A percentile compares a stretch with the other conserved stretches of the same genome.
Evolutionary conservation across 768 basidiomycete species (phyloP).

Genomic region (Psilocybe cyanescens): DNA sequence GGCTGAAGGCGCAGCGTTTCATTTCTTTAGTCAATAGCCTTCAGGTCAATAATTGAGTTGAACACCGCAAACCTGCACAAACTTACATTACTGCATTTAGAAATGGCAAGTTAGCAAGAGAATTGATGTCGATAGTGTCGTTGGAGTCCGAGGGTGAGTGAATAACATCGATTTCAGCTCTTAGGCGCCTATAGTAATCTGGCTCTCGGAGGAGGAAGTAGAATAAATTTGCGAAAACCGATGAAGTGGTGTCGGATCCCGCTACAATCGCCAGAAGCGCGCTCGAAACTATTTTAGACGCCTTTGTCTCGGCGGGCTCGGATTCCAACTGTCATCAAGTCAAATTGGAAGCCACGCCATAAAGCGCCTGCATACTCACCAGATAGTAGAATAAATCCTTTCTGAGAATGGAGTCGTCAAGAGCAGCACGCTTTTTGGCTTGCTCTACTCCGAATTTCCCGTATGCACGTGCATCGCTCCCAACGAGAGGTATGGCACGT

Average conservation of each 20-base stretch:
- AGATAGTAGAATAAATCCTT: slow-evolving; percentile 34
- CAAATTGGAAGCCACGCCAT: background rate
- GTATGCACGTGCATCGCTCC: slow-evolving; percentile 16
- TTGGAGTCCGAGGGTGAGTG: slow-evolving; percentile 16
- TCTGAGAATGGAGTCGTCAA: slow-evolving; percentile 10
- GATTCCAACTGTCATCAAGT: slow-evolving; percentile 13
- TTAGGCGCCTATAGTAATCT: slow-evolving; percentile 25
- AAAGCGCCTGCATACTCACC: slow-evolving; percentile 14
- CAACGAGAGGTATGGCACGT: slow-evolving; percentile 16
- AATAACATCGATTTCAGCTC: slow-evolving; percentile 29
- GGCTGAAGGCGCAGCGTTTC: slow-evolving; percentile 42
- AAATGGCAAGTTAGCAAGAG: slow-evolving; percentile 28
- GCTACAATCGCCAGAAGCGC: slow-evolving; percentile 33
- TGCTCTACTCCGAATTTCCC: slow-evolving; percentile 24
- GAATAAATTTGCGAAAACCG: slow-evolving; percentile 28
- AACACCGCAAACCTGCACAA: background rate
- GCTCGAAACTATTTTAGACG: slow-evolving; percentile 18
- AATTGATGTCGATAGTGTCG: slow-evolving; percentile 15
- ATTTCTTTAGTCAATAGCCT: slow-evolving; percentile 33
- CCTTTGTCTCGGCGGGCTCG: slow-evolving; percentile 10
- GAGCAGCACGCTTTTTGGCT: slow-evolving; percentile 21
- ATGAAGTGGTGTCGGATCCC: slow-evolving; percentile 35
- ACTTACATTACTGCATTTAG: slow-evolving; percentile 41
- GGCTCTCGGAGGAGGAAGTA: slow-evolving; percentile 31
- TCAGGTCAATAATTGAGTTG: slow-evolving; percentile 26